Conservation (phyloP, 352 stramenopile species). For the Thalassiosira ordinaria region DNA sequence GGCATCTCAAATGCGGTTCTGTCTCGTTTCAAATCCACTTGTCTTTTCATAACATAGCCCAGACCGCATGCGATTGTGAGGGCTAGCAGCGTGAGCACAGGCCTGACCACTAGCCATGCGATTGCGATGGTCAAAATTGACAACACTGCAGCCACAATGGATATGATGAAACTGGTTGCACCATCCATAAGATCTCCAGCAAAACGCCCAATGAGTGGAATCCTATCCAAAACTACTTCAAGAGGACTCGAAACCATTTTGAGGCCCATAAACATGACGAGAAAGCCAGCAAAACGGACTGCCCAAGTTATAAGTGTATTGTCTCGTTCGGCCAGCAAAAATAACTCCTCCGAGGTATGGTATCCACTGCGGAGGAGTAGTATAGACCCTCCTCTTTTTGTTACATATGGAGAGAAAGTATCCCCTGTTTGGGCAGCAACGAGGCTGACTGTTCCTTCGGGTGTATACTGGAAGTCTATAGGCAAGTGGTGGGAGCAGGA, state of each 20-base stretch:
- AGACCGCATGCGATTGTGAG: background rate
- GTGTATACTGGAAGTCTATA: slow-evolving; percentile 25
- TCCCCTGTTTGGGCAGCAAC: slow-evolving; percentile 30
- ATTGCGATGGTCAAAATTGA: slow-evolving; percentile 5
- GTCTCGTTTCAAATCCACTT: background rate
- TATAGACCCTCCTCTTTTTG: slow-evolving; percentile 19
- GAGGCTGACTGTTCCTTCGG: slow-evolving; percentile 30
- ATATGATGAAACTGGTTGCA: background rate
- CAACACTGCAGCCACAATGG: slow-evolving; percentile 2
- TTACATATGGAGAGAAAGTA: slow-evolving; percentile 28
- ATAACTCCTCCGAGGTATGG: slow-evolving; percentile 26
- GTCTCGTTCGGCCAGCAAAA: slow-evolving; percentile 15
- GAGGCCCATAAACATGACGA: slow-evolving; percentile 41
- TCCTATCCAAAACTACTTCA: slow-evolving; percentile 33
- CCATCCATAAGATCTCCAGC: slow-evolving; percentile 3
- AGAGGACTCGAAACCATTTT: slow-evolving; percentile 36
- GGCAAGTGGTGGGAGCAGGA: background rate
- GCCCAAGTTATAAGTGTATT: slow-evolving; percentile 37
- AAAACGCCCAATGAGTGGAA: slow-evolving; percentile 29
- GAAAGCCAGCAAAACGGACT: slow-evolving; percentile 42
- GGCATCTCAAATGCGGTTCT: background rate
- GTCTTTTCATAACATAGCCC: background rate
- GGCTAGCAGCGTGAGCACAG: background rate
- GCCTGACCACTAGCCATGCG: background rate
- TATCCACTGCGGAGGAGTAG: slow-evolving; percentile 32